Percentiles rank a stretch among this genome's conserved stretches.
Evolutionary conservation across 495 filamentous ascomycete genomes (phyloP).

Genomic region (Lasiosphaeris hirsuta): DNA sequence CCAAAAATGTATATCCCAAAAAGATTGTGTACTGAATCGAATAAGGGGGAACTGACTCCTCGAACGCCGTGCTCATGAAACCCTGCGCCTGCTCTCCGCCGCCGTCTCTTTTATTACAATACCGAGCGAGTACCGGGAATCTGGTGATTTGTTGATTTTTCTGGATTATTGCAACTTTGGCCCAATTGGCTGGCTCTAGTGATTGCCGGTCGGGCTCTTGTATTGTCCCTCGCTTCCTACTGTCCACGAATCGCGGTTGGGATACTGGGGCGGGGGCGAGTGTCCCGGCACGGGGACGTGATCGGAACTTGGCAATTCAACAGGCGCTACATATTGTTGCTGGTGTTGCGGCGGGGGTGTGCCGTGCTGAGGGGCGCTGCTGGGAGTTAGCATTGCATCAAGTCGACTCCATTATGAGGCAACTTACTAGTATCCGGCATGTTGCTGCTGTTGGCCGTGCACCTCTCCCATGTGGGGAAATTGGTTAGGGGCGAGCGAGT

Average conservation of each 20-base stretch:
- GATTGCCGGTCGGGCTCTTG: not conserved
- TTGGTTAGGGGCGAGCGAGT: not conserved
- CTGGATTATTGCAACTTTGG: not conserved
- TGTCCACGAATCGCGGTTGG: slow-evolving; percentile 6
- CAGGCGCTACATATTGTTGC: not conserved
- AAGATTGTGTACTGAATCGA: not conserved
- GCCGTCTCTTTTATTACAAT: not conserved
- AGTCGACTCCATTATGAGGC: not conserved
- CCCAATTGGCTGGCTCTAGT: no score
- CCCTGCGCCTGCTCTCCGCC: not conserved
- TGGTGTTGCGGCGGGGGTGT: slow-evolving; percentile 8
- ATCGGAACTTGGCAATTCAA: not conserved
- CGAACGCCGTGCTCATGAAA: slow-evolving; percentile 10
- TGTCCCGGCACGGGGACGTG: not conserved
- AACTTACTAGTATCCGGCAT: slow-evolving; percentile 9
- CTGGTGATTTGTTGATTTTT: not conserved
- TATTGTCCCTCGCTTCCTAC: slow-evolving; percentile 12
- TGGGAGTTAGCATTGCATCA: slow-evolving; percentile 1
- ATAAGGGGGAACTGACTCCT: not conserved
- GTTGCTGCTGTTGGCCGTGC: not conserved
- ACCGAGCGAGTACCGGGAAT: not conserved
- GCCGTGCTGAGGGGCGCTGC: not conserved
- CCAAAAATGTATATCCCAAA: not conserved
- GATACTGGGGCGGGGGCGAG: slow-evolving; percentile 21
- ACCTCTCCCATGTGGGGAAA: no score